A percentile compares a stretch with the other conserved stretches of the same genome.
These are phyloP conservation scores for Alectoria sarmentosa DNA, from an alignment of 495 filamentous ascomycete species.

Conservation along the genomic window DNA sequence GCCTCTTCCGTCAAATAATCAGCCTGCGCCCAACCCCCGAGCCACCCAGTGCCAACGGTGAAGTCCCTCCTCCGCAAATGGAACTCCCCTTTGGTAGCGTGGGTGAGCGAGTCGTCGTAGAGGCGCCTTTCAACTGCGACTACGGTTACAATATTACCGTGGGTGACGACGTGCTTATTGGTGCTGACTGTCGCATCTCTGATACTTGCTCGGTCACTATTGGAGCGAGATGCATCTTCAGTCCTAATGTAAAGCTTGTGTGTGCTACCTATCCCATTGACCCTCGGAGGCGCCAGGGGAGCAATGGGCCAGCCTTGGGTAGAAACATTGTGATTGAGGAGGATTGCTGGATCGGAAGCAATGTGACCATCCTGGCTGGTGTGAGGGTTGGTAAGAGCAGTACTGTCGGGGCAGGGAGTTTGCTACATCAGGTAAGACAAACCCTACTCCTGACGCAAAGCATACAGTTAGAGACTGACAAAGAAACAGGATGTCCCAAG, in stretches of 20 bases:
- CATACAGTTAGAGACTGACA: constrained; percentile 1
- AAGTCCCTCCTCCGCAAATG: constrained; percentile 39
- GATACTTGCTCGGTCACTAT: constrained; percentile 71
- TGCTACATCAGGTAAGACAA: constrained; percentile 25
- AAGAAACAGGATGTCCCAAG: constrained; percentile 49
- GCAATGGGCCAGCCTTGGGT: constrained; percentile 63
- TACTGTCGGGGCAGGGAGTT: constrained; percentile 38
- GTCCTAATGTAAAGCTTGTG: constrained; percentile 82
- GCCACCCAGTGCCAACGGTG: constrained; percentile 38
- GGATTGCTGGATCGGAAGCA: constrained; percentile 83
- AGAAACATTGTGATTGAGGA: constrained; percentile 74
- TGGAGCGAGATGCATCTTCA: constrained; percentile 73
- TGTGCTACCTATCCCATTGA: constrained; percentile 69
- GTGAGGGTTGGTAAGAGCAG: constrained; percentile 41
- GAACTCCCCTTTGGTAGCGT: constrained; percentile 52
- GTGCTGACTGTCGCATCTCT: constrained; percentile 77
- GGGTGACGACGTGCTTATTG: constrained; percentile 80
- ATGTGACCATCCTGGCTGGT: constrained; percentile 70
- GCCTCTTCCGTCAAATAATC: constrained; percentile 71
- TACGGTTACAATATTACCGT: constrained; percentile 94
- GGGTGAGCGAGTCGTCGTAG: constrained; percentile 70
- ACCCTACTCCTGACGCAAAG: not conserved
- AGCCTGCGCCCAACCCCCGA: constrained; percentile 28
- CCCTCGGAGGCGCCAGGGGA: constrained; percentile 66
- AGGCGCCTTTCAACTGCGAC: constrained; percentile 87